These are phyloP conservation scores for Ceratocystis smalleyi DNA, from an alignment of 2,329 filamentous ascomycete genomes.

Conservation along the genomic window DNA sequence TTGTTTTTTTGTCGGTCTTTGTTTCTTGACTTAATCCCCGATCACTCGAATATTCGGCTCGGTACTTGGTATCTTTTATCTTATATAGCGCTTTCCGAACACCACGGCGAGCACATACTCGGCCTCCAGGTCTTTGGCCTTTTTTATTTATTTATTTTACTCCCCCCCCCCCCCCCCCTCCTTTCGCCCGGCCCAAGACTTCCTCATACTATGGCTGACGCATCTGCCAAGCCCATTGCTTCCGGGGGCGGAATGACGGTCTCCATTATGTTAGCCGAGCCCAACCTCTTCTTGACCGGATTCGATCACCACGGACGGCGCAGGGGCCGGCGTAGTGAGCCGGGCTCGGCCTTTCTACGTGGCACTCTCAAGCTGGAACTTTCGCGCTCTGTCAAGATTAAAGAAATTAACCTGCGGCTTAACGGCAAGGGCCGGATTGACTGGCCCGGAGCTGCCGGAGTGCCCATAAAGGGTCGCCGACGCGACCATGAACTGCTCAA, in stretches of 20 bases:
- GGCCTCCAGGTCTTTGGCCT: background rate
- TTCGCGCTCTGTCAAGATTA: constrained; percentile 82
- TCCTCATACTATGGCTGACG: constrained; percentile 24
- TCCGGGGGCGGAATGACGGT: constrained; percentile 61
- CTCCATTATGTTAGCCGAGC: constrained; percentile 60
- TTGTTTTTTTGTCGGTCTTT: background rate
- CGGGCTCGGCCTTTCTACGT: constrained; percentile 72
- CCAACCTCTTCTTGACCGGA: constrained; percentile 63
- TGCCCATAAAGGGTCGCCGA: constrained; percentile 68
- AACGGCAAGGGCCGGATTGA: constrained; percentile 74
- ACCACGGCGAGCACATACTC: background rate
- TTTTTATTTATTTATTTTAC: background rate
- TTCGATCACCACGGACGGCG: constrained; percentile 55
- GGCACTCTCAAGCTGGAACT: constrained; percentile 71
- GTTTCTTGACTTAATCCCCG: background rate
- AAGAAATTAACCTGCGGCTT: constrained; percentile 76
- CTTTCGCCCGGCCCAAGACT: background rate
- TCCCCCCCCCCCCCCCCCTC: background rate
- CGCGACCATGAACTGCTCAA: constrained; percentile 64
- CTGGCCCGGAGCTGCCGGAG: constrained; percentile 83
- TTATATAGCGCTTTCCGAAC: background rate
- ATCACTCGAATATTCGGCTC: background rate
- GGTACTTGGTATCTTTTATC: background rate
- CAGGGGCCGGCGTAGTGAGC: constrained; percentile 28
- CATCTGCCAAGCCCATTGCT: constrained; percentile 50